Base-by-base conservation (phyloP, 352 stramenopile genomes). In the Plasmopara halstedii region DNA sequence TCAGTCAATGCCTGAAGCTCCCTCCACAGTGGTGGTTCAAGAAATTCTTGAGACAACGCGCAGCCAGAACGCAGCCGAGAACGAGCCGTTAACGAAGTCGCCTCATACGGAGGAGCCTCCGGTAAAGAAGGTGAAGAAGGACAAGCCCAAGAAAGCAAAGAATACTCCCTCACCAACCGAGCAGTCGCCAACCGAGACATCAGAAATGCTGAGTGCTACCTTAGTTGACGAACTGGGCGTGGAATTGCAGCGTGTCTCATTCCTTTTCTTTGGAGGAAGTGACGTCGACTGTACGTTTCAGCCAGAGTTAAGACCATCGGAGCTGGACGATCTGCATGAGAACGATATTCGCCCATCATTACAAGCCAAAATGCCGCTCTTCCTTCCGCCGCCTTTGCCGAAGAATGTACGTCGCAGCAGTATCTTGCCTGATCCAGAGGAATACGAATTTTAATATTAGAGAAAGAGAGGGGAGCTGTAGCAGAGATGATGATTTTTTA, bases 251-350 rank as follows among this genome's bases (percentile, higher is more conserved):
- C 63, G 32, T 8, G 41, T 67, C 20, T 61, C 63, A 18, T 88
- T 85, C 45, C 39, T 83, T 15, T 79, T 88, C 45, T 88, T 75
- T 43, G 53, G 72, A 6, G 76, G 76, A 15, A 85, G 58, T n/a
- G 76, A 83, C 6, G 39, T 52, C 6, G 62, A 77, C 40, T 60
- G 49, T 22, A 56, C 64, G 32, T 83, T 83, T 47, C 58, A 80
- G 56, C 73, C 66, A 5, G 59, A 69, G 22, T 49, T 72, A 20
- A 34, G 55, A 11, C 47, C 67, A 2, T 73, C 59, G 21, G 51
- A 58, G 15, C 50, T 73, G 20, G 52, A 61, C 19, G 53, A 65
- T 31, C 50, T 84, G 29, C 60, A 85, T 6, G 59, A 78, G 40
- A 62, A 72, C 20, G 36, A 69, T 7, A 73, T 88, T 50, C 73